Conservation (phyloP, 1,139 yeast genomes). For the Debaryomyces subglobosus region DNA sequence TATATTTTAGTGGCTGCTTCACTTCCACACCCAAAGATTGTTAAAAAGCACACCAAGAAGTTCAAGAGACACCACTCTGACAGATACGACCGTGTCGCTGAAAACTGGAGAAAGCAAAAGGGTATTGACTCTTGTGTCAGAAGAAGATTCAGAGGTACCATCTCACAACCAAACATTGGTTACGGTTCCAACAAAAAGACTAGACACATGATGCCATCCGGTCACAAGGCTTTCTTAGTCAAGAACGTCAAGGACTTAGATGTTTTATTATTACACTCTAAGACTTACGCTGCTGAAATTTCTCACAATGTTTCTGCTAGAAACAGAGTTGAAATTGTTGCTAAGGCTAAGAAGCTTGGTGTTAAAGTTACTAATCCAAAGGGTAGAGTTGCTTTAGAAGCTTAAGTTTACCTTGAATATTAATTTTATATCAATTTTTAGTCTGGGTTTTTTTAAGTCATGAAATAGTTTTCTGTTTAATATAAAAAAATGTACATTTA, state of each 20-base stretch:
- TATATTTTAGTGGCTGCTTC: constrained; percentile 80
- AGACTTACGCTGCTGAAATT: constrained; percentile 99
- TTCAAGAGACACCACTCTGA: constrained; percentile 99
- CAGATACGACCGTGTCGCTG: constrained; percentile 97
- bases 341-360: constrained; percentile 98
- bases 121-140: constrained; percentile 99
- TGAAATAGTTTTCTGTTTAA: constrained; percentile 8
- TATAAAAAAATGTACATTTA: constrained; percentile 11
- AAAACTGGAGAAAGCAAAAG: constrained; percentile 99
- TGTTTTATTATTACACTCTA: constrained; percentile 94
- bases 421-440: constrained; percentile 7
- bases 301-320: constrained; percentile 98
- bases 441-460: constrained; percentile 8
- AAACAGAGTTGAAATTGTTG: constrained; percentile 96
- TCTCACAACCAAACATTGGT: constrained; percentile 99
- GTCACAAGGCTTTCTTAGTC: constrained; percentile 96
- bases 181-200: constrained; percentile 99
- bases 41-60: constrained; percentile 98
- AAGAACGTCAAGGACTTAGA: constrained; percentile 93
- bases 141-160: constrained; percentile 99
- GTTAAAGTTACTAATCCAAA: constrained; percentile 98
- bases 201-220: constrained; percentile 93
- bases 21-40: constrained; percentile 98
- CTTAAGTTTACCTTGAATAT: constrained; percentile 51
- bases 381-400: constrained; percentile 98